Evolutionary conservation across 345 rosid genomes (phyloP), one percentile per base, ranked within the genome.

Genomic region (Brassica napus): DNA sequence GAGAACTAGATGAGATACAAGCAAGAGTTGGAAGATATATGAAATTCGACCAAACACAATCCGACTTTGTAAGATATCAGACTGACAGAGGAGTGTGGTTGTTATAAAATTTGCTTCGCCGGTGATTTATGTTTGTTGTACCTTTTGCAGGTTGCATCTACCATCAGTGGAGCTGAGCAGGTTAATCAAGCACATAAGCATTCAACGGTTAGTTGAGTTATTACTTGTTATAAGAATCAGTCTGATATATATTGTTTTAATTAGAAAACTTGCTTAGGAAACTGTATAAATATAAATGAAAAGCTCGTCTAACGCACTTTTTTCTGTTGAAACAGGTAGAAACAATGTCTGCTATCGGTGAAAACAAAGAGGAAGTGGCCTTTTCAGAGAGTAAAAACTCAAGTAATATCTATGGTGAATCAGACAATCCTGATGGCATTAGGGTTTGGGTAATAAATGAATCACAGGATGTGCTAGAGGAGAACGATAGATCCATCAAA

Each of bases 1-100:
- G 98, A 83, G 91, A 93, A 85, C 84, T 93, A 73, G 88, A 91
- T 79, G 94, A 86, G 61, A 71, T 90, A 54, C 92, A 71, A 68
- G 71, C 49, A 70, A 87, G 87, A 81, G 81, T 88, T 75, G 77
- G 83, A 73, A 87, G 82, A 66, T 71, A 67, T 79, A 73, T 84
- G 77, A 84, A 79, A 75, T 69, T 73, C 62, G 85, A 77, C 72
- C 89, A 84, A 68, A 78, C 58, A 57, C 82, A 81, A 54, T 71
- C 76, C 39, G 83, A 87, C 55, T 78, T 85, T 75, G 91, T 89
- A 87, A 88, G 94, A 59, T 80, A 77, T 68, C 71, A 63, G 71
- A 76, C 74, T 82, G 73, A 71, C 21, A 82, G 23, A 18, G 77
- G 68, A 52, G 14, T 84, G 47, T n/a, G n/a, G 34, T 35, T 60